A percentile compares a stretch with the other conserved stretches of the same genome.
Evolutionary conservation across 2,329 filamentous ascomycete species (phyloP).

Genomic region (Fusarium sp.): DNA sequence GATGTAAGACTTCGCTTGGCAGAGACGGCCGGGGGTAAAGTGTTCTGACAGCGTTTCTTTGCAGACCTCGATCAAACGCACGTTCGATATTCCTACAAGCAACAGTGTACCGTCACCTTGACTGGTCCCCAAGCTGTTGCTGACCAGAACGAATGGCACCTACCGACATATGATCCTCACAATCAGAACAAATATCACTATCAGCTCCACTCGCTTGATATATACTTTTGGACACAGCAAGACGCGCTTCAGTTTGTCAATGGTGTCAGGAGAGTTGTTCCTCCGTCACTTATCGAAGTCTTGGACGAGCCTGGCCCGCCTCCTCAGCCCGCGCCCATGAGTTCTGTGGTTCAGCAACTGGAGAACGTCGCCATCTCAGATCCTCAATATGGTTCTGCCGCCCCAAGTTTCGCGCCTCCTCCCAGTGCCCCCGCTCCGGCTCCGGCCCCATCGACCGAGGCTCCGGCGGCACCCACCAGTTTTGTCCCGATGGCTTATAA

Average conservation of each 20-base stretch:
- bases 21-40: slow-evolving; percentile 15
- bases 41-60: slow-evolving; percentile 17
- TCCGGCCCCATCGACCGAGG: slow-evolving; percentile 23
- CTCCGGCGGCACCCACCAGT: slow-evolving; percentile 47
- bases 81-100: slow-evolving; percentile 78
- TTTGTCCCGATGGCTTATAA: slow-evolving; percentile 80
- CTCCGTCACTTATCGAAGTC: slow-evolving; percentile 69
- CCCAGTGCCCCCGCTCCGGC: slow-evolving; percentile 38
- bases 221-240: slow-evolving; percentile 82
- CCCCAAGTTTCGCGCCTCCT: slow-evolving; percentile 39
- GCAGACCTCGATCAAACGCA: slow-evolving; percentile 73
- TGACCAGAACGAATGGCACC: slow-evolving; percentile 74
- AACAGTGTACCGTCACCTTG: slow-evolving; percentile 76
- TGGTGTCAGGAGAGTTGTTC: slow-evolving; percentile 72
- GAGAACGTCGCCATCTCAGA: slow-evolving; percentile 77
- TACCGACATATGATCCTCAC: slow-evolving; percentile 76
- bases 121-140: slow-evolving; percentile 65
- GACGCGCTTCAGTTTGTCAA: slow-evolving; percentile 79
- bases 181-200: slow-evolving; percentile 85
- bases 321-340: slow-evolving; percentile 63
- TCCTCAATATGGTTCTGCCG: slow-evolving; percentile 56
- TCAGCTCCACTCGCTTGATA: slow-evolving; percentile 77
- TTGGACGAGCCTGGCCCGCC: slow-evolving; percentile 70
- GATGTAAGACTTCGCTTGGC: slow-evolving; percentile 65
- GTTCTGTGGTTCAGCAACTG: slow-evolving; percentile 77